Percentiles rank a stretch among this genome's conserved stretches.
Conservation (phyloP, 257 asterid species). For the Solanum virginianum region DNA sequence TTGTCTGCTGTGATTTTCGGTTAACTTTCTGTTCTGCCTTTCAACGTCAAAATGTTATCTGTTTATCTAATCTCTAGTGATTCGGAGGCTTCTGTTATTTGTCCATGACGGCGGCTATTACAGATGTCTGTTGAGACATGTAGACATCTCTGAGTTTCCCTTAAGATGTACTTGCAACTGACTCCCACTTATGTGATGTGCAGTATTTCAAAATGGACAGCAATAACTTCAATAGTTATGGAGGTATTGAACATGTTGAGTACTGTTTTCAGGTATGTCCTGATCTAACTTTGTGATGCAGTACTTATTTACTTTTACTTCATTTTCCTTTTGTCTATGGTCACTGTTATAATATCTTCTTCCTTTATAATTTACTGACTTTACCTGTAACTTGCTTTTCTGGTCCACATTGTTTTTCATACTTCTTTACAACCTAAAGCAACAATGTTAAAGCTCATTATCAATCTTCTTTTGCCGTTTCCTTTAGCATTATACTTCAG, state of each 20-base stretch:
- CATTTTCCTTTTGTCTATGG: neutral
- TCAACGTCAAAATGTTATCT: neutral
- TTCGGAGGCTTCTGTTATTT: neutral
- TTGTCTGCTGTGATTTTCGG: neutral
- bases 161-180: neutral
- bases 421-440: neutral
- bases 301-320: neutral
- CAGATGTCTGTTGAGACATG: neutral
- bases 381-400: neutral
- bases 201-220: slow-evolving; percentile 97
- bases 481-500: slow-evolving; percentile 79
- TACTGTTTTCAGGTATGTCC: slow-evolving; percentile 83
- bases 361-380: neutral
- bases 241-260: slow-evolving; percentile 74
- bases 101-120: neutral
- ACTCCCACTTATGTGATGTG: slow-evolving; percentile 7
- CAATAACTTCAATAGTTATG: slow-evolving; percentile 47
- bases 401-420: neutral
- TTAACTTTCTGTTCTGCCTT: neutral
- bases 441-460: neutral
- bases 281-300: neutral
- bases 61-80: neutral
- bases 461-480: slow-evolving; percentile 11
- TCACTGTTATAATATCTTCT: neutral
- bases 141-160: neutral